Base-by-base conservation (phyloP, 1,139 yeast species). In the Sugiyamaella sp. region DNA sequence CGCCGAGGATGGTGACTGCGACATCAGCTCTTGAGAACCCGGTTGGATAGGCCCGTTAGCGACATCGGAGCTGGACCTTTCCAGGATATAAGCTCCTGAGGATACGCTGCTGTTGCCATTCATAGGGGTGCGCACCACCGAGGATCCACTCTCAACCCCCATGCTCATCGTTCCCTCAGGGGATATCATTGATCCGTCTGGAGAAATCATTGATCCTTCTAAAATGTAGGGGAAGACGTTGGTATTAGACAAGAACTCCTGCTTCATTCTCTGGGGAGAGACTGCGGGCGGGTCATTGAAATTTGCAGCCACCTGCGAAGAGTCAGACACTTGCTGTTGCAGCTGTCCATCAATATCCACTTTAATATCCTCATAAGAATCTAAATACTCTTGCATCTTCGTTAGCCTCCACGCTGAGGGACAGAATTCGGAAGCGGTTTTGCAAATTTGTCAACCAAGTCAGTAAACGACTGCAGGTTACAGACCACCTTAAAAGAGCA, bases 191-290 rank as follows among this genome's bases (percentile, higher is more conserved):
- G 48, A 44, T 22, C 48, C 48, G n/a, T 44, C 48, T 21, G 48
- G 48, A 14, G 48, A 44, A 21, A 33, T 33, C 40, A 44, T 44
- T 17, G 39, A 33, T 14, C 47, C 47, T 19, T 44, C 48, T 25
- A 44, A 20, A 20, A 44, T 33, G 21, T 44, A 44, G 21, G 53
- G 53, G 32, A 39, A 51, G 2, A 46, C 50, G 41, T 46, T 45
- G 24, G 50, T 39, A 46, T 51, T 51, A 10, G 50, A 45, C 20
- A 51, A 38, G 25, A 12, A 51, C 29, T 51, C 53, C 21, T 51
- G 53, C 29, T 51, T 41, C 50, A 51, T 51, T 22, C 49, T 35
- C 21, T 44, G 45, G 19, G 53, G 53, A 19, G 53, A 49, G n/a
- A 49, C 47, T 16, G 41, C 49, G 5, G 42, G n/a, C n/a, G 35